A percentile compares a stretch with the other conserved stretches of the same genome.
Conservation (phyloP, 257 asterid genomes). For the Solanum peruvianum region DNA sequence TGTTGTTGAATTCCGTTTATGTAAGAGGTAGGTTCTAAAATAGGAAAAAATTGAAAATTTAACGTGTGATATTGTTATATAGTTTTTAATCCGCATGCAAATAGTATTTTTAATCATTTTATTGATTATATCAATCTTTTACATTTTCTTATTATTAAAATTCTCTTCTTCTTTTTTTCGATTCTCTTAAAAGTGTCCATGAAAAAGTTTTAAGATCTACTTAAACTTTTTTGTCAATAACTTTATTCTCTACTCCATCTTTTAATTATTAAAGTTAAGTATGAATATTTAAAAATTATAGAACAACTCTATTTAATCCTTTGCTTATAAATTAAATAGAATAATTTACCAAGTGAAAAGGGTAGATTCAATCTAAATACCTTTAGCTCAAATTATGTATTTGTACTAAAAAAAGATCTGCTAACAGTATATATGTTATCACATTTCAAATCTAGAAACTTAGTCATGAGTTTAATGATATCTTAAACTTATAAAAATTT, state of each 20-base stretch:
- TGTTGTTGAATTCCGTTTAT: too few relatives aligned
- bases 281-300: background rate
- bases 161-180: background rate
- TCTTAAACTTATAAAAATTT: background rate
- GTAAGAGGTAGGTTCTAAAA: too few relatives aligned
- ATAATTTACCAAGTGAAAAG: background rate
- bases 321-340: background rate
- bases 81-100: accelerated
- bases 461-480: background rate
- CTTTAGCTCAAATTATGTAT: background rate
- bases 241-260: background rate
- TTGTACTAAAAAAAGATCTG: background rate
- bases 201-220: background rate
- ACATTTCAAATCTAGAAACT: background rate
- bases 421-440: background rate
- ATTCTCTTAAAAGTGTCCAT: background rate
- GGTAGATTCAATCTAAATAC: background rate
- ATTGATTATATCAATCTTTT: too few relatives aligned
- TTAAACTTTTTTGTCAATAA: background rate
- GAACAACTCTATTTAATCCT: background rate
- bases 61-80: background rate
- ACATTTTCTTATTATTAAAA: accelerated
- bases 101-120: accelerated
- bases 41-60: background rate
- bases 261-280: background rate